Evolutionary conservation across 768 basidiomycete genomes (phyloP), one percentile per base, ranked within the genome.

Genomic region (Podaxis sp.): DNA sequence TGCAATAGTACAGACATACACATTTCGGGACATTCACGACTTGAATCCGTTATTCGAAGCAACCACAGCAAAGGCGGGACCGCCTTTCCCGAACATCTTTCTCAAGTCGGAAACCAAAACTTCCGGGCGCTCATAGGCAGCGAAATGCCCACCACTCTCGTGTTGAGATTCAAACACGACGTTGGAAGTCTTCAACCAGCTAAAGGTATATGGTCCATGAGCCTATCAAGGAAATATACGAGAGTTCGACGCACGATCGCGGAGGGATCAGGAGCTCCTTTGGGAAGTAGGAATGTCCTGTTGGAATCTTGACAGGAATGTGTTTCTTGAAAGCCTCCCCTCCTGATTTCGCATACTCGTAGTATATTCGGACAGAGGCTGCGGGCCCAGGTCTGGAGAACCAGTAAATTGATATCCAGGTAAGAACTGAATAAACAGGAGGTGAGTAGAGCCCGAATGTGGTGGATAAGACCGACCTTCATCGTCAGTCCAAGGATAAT

Each of bases 341-440:
- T 30, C 49, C 49, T 12, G 64, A 66, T 42, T 71, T 69, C 49
- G 38, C 60, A 24, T 68, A 65, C 67, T 88, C 88, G 67, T 82
- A 87, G 70, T 88, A 88, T 22, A 87, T 86, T 12, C 86, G 76
- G 8, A 82, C 26, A 0, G 87, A 82, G 0, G 87, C 84, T 1
- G 84, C 77, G 4, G 87, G 86, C 0, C 86, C 86, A 0, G 81
- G 76, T 7, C 79, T 77, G 4, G 86, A 87, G 73, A 86, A 85
- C 77, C 78, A 82, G 67, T 82, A 86, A 11, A 85, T 75, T 2
- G 84, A 85, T n/a, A 86, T 71, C 85, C 85, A 87, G 0, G 82
- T 85, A 24, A 87, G 65, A 4, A 86, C 85, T 87, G 2, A 12
- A 49, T 33, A 3, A 24, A 24, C 15, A 7, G 12, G 51, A 38